Evolutionary conservation across 768 basidiomycete species (phyloP), one percentile per base, ranked within the genome.

Genomic region (Termitomyces sp.): DNA sequence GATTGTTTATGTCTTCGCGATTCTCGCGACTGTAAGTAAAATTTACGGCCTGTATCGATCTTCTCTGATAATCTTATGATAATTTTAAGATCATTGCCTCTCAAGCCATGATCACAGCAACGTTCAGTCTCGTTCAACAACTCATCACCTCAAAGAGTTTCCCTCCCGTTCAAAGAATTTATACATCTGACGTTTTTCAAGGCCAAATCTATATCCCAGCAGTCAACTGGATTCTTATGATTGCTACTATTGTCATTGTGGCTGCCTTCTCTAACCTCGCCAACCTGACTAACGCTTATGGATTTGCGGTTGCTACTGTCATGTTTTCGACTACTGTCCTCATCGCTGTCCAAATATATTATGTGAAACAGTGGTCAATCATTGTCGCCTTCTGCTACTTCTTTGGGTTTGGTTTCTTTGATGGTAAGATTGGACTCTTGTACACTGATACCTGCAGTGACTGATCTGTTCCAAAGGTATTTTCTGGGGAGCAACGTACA

Each of bases 131-230:
- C 14, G 63, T 82, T 5, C 85, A 89, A 62, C 88, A 89, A 69
- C 72, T 89, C 47, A 79, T 88, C 61, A 84, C 84, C 64, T 77
- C 80, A 71, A 82, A 82, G 55, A 76, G 79, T 36, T 76, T 86
- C 59, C 85, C 82, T 2, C 79, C 81, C 61, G 77, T 87, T 4
- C 76, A 77, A 10, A 81, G 87, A 78, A 62, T 76, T 5, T 79
- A 86, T 65, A 89, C 88, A 0, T 86, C 84, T 2, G 80, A 83
- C 26, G 76, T 72, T 1, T 74, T 82, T 18, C 80, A 84, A 62
- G 87, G 87, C 2, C 86, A 88, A 61, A 77, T 89, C 16, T 89
- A 86, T 64, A 80, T 88, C 30, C 85, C 87, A 4, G 77, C 77
- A 2, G 74, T 81, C 53, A 89, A 89, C 67, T 88, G 83, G 79